phyloP scores from a whole-genome alignment of 257 asterid genomes.

The Fraxinus americana region DNA sequence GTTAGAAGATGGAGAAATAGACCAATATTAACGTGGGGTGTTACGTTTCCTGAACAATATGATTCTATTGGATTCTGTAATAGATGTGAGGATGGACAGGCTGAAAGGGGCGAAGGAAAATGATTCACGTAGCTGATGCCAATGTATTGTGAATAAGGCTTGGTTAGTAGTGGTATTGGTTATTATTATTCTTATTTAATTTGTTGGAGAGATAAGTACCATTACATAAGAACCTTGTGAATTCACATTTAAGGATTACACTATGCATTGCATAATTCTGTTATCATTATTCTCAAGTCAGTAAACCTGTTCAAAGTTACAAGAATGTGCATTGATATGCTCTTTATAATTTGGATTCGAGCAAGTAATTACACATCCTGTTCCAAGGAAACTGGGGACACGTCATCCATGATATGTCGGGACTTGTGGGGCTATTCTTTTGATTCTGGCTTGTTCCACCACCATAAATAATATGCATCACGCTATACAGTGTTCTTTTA shows the following conservation, averaged over 20 bases:
- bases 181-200: not conserved
- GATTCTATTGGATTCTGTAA: not conserved
- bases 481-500: not conserved
- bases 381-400: not conserved
- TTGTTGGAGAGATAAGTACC: not conserved
- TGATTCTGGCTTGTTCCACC: too few species aligned
- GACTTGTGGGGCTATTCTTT: too few species aligned
- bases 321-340: not conserved
- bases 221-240: not conserved
- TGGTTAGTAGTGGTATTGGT: too few species aligned
- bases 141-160: too few species aligned
- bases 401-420: not conserved
- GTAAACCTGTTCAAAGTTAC: not conserved
- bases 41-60: not conserved
- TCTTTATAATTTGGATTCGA: not conserved
- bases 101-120: too few species aligned
- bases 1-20: not conserved
- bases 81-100: not conserved
- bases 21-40: not conserved
- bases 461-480: not conserved
- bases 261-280: not conserved
- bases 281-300: not conserved
- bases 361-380: not conserved
- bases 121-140: too few species aligned
- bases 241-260: not conserved